These are phyloP conservation scores for Earliella scabrosa DNA, from an alignment of 1,284 basidiomycete genomes.

Conservation along the genomic window DNA sequence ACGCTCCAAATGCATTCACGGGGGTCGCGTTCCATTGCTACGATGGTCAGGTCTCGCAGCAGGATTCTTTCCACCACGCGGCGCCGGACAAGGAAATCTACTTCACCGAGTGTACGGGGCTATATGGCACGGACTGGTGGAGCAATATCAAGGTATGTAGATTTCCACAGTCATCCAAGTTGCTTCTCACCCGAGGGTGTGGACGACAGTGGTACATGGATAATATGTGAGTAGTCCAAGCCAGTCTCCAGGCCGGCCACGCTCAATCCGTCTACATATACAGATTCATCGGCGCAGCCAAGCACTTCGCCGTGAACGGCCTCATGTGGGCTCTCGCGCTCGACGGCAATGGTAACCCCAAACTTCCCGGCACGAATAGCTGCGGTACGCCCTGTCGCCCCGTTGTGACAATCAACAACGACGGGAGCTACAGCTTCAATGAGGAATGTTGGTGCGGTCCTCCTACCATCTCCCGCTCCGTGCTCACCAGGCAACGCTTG, in stretches of 20 bases:
- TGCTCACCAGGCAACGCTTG: not conserved
- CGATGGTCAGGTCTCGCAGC: constrained; percentile 41
- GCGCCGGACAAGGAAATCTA: constrained; percentile 52
- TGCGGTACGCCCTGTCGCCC: constrained; percentile 68
- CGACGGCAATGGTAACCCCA: constrained; percentile 63
- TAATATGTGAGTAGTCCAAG: constrained; percentile 51
- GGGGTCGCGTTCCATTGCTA: constrained; percentile 57
- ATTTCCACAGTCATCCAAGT: not conserved
- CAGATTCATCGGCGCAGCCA: constrained; percentile 48
- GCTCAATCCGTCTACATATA: too few relatives aligned
- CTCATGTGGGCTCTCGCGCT: constrained; percentile 80
- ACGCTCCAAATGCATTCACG: constrained; percentile 45
- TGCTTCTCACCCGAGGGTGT: not conserved
- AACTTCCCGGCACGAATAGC: constrained; percentile 65
- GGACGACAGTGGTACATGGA: constrained; percentile 76
- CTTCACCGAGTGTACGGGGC: constrained; percentile 54
- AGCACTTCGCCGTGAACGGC: constrained; percentile 51
- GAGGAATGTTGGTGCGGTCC: constrained; percentile 62
- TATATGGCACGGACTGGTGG: constrained; percentile 72
- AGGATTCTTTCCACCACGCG: constrained; percentile 46
- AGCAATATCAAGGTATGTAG: constrained; percentile 72
- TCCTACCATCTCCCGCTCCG: not conserved
- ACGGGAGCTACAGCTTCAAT: constrained; percentile 65
- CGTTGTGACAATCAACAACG: constrained; percentile 66
- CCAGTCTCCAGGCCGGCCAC: too few relatives aligned